phyloP scores from a whole-genome alignment of 148 eudicot genomes.

The Dysphania ambrosioides region DNA sequence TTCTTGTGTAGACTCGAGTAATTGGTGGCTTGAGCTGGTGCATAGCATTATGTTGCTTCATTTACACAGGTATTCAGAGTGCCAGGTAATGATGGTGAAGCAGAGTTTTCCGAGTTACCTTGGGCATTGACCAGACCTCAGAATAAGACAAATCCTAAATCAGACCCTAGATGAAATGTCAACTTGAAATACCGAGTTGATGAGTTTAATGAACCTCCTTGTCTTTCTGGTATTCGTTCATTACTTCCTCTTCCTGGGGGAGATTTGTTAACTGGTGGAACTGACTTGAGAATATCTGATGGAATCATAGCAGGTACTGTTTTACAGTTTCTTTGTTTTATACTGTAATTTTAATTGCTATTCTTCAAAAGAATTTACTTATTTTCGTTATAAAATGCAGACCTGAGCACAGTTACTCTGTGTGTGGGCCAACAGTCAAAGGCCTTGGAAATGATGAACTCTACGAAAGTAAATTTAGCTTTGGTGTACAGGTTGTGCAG shows the following conservation, averaged over 20 bases:
- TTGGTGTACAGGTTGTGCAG: conserved; percentile 95
- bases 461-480: conserved; percentile 82
- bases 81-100: conserved; percentile 58
- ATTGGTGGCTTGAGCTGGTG: too few species aligned
- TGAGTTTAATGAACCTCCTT: conserved; percentile 83
- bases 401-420: conserved; percentile 80
- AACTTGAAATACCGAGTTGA: conserved; percentile 76
- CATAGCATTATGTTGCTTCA: conserved; percentile 6
- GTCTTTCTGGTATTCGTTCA: conserved; percentile 83
- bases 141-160: conserved; percentile 54
- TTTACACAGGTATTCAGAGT: conserved; percentile 62
- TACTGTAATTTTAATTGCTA: conserved; percentile 11
- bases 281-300: conserved; percentile 89
- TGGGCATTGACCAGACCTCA: conserved; percentile 80
- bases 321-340: conserved; percentile 3
- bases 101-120: conserved; percentile 68
- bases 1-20: too few species aligned
- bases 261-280: conserved; percentile 89
- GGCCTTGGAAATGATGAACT: conserved; percentile 76
- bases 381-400: conserved; percentile 45
- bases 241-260: conserved; percentile 96
- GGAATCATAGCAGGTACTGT: conserved; percentile 81
- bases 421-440: conserved; percentile 84
- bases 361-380: conserved; percentile 10
- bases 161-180: conserved; percentile 55